Conservation (phyloP, 2,329 filamentous ascomycete genomes). For the Ophiostoma australiae region DNA sequence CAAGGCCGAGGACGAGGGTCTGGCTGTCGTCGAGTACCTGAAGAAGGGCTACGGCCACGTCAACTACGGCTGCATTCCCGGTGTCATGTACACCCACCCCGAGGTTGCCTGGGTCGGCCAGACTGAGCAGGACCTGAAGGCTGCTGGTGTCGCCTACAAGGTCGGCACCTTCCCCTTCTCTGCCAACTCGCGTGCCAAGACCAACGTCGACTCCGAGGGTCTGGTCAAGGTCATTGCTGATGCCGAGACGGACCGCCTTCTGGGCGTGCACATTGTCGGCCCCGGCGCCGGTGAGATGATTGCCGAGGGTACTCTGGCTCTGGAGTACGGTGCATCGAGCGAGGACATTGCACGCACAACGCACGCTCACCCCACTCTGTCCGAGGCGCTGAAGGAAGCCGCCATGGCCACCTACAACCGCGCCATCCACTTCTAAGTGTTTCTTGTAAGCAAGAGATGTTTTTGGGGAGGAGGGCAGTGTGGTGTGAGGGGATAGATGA, state of each 20-base stretch:
- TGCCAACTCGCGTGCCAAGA: constrained; percentile 98
- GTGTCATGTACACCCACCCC: constrained; percentile 99
- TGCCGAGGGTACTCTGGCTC: constrained; percentile 87
- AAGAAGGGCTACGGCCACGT: constrained; percentile 97
- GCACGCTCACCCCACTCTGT: constrained; percentile 92
- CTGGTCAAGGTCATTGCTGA: constrained; percentile 97
- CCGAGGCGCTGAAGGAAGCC: constrained; percentile 99
- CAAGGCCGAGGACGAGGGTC: constrained; percentile 97
- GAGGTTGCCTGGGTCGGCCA: constrained; percentile 98
- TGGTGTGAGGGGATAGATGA: neutral
- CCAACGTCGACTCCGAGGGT: constrained; percentile 92
- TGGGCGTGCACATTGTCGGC: constrained; percentile 95
- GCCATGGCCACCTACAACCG: constrained; percentile 96
- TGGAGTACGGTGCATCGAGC: constrained; percentile 93
- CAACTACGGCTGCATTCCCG: constrained; percentile 96
- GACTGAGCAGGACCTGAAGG: constrained; percentile 94
- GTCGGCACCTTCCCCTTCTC: constrained; percentile 93
- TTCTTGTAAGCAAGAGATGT: neutral
- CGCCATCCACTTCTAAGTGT: constrained; percentile 82
- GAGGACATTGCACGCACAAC: constrained; percentile 94
- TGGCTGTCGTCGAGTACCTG: constrained; percentile 93
- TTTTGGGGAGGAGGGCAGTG: neutral
- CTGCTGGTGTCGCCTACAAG: constrained; percentile 83
- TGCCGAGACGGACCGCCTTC: constrained; percentile 89
- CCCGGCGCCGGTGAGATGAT: constrained; percentile 99